Percentiles rank a stretch among this genome's conserved stretches.
These are phyloP conservation scores for Plasmodium vinckei DNA, from an alignment of 169 alveolate species.

Conservation along the genomic window DNA sequence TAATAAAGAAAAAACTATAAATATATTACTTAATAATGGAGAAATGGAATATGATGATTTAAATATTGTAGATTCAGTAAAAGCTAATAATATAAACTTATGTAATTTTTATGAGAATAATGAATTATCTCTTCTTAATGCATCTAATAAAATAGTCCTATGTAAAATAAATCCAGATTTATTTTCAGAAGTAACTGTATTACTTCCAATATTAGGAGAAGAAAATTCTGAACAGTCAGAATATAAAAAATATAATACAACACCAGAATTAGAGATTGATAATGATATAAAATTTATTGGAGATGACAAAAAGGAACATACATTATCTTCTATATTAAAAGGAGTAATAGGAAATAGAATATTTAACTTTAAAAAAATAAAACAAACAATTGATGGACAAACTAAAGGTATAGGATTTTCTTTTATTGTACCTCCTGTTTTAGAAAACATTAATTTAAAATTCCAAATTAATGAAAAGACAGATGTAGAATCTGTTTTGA, in stretches of 20 bases:
- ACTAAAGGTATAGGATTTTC: conserved; percentile 50
- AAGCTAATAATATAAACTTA: conserved; percentile 10
- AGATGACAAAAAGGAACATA: neutral
- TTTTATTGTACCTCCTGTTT: conserved; percentile 50
- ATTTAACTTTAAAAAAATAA: conserved; percentile 27
- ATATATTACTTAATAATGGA: conserved; percentile 27
- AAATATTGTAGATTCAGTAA: conserved; percentile 1
- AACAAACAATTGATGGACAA: neutral
- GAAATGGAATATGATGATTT: conserved; percentile 14
- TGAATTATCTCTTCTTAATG: neutral
- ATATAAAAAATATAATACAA: conserved; percentile 13
- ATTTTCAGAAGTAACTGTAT: conserved; percentile 48
- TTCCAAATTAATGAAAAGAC: conserved; percentile 16
- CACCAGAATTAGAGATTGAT: conserved; percentile 1
- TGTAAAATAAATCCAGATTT: conserved; percentile 42
- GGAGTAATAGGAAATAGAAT: conserved; percentile 61
- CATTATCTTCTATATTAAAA: conserved; percentile 19
- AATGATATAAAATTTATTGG: conserved; percentile 17
- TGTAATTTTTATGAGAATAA: conserved; percentile 57
- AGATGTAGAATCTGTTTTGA: neutral
- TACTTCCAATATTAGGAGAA: conserved; percentile 29
- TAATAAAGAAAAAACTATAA: conserved; percentile 24
- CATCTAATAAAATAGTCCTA: conserved; percentile 8
- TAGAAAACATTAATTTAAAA: conserved; percentile 5
- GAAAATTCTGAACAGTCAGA: neutral